Conservation (phyloP, 78 protist genomes). For the Planoprotostelium fungivorum region DNA sequence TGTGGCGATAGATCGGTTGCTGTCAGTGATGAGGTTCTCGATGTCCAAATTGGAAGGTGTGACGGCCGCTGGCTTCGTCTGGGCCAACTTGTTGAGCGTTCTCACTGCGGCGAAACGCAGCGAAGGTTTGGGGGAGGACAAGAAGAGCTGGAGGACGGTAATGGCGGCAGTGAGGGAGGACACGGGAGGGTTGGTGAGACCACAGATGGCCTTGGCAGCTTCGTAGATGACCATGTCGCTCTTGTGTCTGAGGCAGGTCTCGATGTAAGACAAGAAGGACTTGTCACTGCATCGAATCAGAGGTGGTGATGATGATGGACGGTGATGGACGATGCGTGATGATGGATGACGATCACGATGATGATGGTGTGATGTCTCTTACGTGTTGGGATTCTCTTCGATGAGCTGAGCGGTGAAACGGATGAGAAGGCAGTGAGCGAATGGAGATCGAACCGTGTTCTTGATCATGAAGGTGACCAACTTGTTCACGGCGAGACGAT, state of each 20-base stretch:
- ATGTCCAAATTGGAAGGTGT: conserved; percentile 87
- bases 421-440: conserved; percentile 86
- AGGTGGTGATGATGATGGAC: neutral
- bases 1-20: conserved; percentile 94
- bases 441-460: conserved; percentile 72
- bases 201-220: conserved; percentile 95
- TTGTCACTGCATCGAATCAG: conserved; percentile 24
- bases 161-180: conserved; percentile 77
- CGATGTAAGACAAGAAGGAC: conserved; percentile 66
- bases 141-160: conserved; percentile 85
- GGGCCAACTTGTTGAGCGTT: conserved; percentile 79
- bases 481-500: conserved; percentile 85
- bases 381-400: conserved; percentile 57
- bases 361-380: neutral
- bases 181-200: conserved; percentile 37
- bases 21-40: conserved; percentile 90
- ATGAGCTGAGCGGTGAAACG: conserved; percentile 65
- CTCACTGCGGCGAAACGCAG: conserved; percentile 94
- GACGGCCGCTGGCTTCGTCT: conserved; percentile 77
- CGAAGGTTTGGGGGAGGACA: conserved; percentile 81
- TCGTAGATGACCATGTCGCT: conserved; percentile 95
- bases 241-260: conserved; percentile 74
- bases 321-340: neutral
- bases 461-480: conserved; percentile 66
- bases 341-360: neutral